These are phyloP conservation scores for Raffaelea ambrosiae DNA, from an alignment of 2,329 filamentous ascomycete genomes.

Conservation along the genomic window DNA sequence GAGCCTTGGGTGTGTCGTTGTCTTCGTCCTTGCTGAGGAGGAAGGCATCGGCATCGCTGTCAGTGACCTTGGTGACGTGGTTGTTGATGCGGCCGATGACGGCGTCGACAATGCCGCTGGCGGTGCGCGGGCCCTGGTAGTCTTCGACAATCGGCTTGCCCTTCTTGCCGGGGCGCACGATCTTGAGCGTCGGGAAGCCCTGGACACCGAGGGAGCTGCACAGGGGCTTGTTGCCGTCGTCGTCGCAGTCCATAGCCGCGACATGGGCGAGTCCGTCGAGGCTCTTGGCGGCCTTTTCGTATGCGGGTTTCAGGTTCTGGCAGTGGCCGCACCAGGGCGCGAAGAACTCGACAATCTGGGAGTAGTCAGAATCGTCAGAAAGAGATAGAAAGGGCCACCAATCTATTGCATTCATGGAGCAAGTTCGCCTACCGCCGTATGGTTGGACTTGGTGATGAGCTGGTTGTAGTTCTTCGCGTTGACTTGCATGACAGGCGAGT, in stretches of 20 bases:
- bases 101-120: conserved; percentile 81
- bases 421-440: conserved; percentile 65
- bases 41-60: conserved; percentile 72
- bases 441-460: conserved; percentile 79
- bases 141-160: conserved; percentile 79
- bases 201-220: conserved; percentile 81
- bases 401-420: not conserved
- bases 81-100: conserved; percentile 86
- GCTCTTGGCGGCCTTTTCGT: conserved; percentile 85
- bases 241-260: conserved; percentile 90
- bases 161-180: conserved; percentile 72
- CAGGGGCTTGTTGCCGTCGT: conserved; percentile 81
- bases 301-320: conserved; percentile 88
- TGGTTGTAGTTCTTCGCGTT: conserved; percentile 70
- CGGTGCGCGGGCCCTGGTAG: conserved; percentile 74
- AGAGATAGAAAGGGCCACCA: not conserved
- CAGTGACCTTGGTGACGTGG: conserved; percentile 72
- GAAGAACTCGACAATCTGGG: conserved; percentile 72
- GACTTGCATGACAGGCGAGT: conserved; percentile 78
- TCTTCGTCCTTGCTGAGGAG: conserved; percentile 58
- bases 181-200: conserved; percentile 95
- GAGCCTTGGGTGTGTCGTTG: conserved; percentile 58
- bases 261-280: conserved; percentile 91
- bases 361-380: no score
- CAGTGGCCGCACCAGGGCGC: conserved; percentile 98